A percentile compares a stretch with the other conserved stretches of the same genome.
Conservation (phyloP, 306 rosid species). For the Elaeagnus macrophylla region DNA sequence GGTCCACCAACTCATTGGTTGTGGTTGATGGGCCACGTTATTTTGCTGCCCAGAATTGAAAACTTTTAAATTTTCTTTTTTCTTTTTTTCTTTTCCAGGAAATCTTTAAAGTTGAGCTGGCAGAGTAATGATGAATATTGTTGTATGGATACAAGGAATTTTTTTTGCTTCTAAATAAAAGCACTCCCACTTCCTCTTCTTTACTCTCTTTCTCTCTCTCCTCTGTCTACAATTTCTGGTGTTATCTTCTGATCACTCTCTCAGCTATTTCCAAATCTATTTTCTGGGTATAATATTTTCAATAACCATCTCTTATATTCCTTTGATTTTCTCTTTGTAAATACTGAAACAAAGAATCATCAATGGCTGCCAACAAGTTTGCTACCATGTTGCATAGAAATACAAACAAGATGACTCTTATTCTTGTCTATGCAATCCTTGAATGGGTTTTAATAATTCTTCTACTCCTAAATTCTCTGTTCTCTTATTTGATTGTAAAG, state of each 20-base stretch:
- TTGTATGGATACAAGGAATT: too few species aligned
- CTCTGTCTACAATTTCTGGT: not conserved
- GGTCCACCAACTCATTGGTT: constrained; percentile 53
- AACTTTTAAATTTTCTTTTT: not conserved
- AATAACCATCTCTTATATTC: constrained; percentile 13
- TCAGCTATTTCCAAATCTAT: not conserved
- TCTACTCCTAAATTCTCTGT: constrained; percentile 77
- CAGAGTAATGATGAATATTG: too few species aligned
- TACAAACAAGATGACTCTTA: constrained; percentile 75
- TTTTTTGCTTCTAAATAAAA: constrained; percentile 32
- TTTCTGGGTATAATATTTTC: constrained; percentile 1
- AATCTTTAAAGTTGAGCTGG: too few species aligned
- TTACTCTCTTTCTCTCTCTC: constrained; percentile 16
- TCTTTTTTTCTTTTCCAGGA: too few species aligned
- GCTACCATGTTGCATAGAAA: constrained; percentile 73
- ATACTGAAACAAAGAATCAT: constrained; percentile 37
- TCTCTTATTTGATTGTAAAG: constrained; percentile 69
- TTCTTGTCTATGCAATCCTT: constrained; percentile 67
- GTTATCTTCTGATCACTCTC: too few species aligned
- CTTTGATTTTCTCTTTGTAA: constrained; percentile 32
- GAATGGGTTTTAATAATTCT: constrained; percentile 80
- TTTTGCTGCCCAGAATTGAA: constrained; percentile 10
- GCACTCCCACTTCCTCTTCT: constrained; percentile 27
- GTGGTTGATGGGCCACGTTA: constrained; percentile 40
- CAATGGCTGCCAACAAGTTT: constrained; percentile 91